Evolutionary conservation across 2,329 filamentous ascomycete genomes (phyloP), one percentile per base, ranked within the genome.

Genomic region (Alternaria arbusti): DNA sequence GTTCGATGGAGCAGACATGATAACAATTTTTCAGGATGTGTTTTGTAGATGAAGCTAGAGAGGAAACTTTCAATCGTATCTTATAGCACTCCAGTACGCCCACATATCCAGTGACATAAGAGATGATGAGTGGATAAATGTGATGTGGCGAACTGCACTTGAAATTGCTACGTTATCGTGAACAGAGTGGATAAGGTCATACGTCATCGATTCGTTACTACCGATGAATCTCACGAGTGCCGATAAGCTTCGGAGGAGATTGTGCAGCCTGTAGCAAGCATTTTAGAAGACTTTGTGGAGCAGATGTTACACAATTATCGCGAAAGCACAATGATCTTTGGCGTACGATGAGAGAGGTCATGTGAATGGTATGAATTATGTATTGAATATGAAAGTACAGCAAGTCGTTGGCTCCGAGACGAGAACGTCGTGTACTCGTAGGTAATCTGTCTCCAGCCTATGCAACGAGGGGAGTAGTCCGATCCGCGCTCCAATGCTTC

Each of bases 1-100:
- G 23, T 40, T 61, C 25, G 62, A 30, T 26, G 54, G 43, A 46
- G 66, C 64, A 47, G 66, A 60, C 70, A 74, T 74, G 51, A 26
- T 51, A 57, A 6, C 13, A 13, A 50, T 6, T 3, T 22, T 10
- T 17, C 9, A 9, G 3, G 30, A n/a, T 36, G 28, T 26, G 13
- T 54, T 49, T 12, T 54, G 12, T 30, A 32, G 26, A 28, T 9
- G 44, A 26, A 50, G 20, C 12, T 11, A 5, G 9, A 10, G 25
- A 10, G 43, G 8, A 11, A 17, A 5, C n/a, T 17, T 32, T 23
- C 28, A 3, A 32, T 15, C 49, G 3, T 1, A 20, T 36, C 22
- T 51, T 49, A 54, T 50, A 56, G n/a, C 28, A 43, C 43, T 4
- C 28, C 11, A 7, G 5, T 20, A 6, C 11, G 1, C 12, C 23